Evolutionary conservation across 23 red algal genomes (phyloP).

Genomic region (Cyanidioschyzon merolae): DNA sequence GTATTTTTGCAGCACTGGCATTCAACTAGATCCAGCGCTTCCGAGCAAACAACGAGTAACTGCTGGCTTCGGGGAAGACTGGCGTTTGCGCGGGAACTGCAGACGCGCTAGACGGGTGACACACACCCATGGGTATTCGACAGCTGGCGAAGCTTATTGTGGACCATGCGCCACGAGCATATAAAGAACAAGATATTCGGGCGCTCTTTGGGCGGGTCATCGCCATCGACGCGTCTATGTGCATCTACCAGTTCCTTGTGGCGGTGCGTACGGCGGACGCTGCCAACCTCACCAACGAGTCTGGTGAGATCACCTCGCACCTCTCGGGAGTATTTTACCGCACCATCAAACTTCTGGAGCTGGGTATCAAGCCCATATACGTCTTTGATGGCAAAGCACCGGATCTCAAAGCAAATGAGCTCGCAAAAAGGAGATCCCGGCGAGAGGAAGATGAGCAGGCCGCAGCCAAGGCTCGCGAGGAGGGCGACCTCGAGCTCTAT

Average conservation of each 20-base stretch:
- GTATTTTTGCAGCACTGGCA: too few relatives aligned
- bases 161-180: slow-evolving; percentile 59
- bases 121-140: slow-evolving; percentile 82
- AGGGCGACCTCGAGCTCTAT: slow-evolving; percentile 60
- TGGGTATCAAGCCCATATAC: slow-evolving; percentile 82
- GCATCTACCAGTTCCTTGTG: slow-evolving; percentile 94
- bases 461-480: slow-evolving; percentile 67
- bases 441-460: slow-evolving; percentile 51
- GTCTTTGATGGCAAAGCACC: slow-evolving; percentile 97
- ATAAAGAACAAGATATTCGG: slow-evolving; percentile 53
- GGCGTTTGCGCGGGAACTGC: too few relatives aligned
- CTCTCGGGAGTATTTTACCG: slow-evolving; percentile 91
- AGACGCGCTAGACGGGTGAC: too few relatives aligned
- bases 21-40: too few relatives aligned
- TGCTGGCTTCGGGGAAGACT: too few relatives aligned
- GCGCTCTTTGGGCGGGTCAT: slow-evolving; percentile 77
- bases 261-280: slow-evolving; percentile 58
- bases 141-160: slow-evolving; percentile 82
- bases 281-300: slow-evolving; percentile 79
- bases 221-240: slow-evolving; percentile 96
- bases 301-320: slow-evolving; percentile 79
- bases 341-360: slow-evolving; percentile 66
- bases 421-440: slow-evolving; percentile 53
- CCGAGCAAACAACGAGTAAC: too few relatives aligned
- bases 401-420: slow-evolving; percentile 71